These are phyloP conservation scores for Diplocarpon rosae DNA, from an alignment of 2,329 filamentous ascomycete genomes.

Conservation along the genomic window DNA sequence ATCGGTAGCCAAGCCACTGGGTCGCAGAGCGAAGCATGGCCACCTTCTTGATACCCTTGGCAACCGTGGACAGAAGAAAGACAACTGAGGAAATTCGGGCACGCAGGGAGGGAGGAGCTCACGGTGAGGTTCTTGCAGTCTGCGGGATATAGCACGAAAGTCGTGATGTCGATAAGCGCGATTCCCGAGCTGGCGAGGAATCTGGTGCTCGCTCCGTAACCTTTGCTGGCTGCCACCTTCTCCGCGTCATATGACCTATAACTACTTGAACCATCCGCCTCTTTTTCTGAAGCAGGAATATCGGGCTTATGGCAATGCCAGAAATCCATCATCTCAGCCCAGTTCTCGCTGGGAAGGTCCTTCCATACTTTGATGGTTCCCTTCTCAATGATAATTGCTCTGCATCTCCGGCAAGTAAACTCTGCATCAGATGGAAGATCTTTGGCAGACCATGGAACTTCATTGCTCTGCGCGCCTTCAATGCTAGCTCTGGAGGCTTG, in stretches of 20 bases:
- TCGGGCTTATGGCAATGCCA: slow-evolving; percentile 98
- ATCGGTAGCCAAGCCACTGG: slow-evolving; percentile 54
- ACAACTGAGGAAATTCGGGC: slow-evolving; percentile 6
- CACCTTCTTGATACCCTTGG: slow-evolving; percentile 51
- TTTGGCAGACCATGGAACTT: slow-evolving; percentile 40
- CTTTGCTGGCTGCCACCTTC: slow-evolving; percentile 47
- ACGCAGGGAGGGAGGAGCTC: slow-evolving; percentile 28
- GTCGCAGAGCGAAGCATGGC: slow-evolving; percentile 35
- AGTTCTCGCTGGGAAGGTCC: slow-evolving; percentile 89
- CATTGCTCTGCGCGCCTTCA: slow-evolving; percentile 14
- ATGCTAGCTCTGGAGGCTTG: slow-evolving; percentile 4
- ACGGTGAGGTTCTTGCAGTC: slow-evolving; percentile 44
- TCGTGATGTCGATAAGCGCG: slow-evolving; percentile 72
- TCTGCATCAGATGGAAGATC: slow-evolving; percentile 31
- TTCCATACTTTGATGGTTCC: slow-evolving; percentile 56
- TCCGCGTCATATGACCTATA: slow-evolving; percentile 17
- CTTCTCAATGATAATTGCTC: slow-evolving; percentile 32
- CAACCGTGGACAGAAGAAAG: slow-evolving; percentile 10
- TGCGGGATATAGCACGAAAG: slow-evolving; percentile 56
- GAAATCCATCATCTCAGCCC: slow-evolving; percentile 99
- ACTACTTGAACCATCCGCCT: slow-evolving; percentile 28
- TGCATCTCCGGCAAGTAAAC: slow-evolving; percentile 31
- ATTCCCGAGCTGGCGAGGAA: slow-evolving; percentile 55
- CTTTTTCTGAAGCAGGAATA: slow-evolving; percentile 31
- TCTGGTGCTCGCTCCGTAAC: slow-evolving; percentile 72